Evolutionary conservation across 768 basidiomycete species (phyloP), one percentile per base, ranked within the genome.

Genomic region (Russula brevipes): DNA sequence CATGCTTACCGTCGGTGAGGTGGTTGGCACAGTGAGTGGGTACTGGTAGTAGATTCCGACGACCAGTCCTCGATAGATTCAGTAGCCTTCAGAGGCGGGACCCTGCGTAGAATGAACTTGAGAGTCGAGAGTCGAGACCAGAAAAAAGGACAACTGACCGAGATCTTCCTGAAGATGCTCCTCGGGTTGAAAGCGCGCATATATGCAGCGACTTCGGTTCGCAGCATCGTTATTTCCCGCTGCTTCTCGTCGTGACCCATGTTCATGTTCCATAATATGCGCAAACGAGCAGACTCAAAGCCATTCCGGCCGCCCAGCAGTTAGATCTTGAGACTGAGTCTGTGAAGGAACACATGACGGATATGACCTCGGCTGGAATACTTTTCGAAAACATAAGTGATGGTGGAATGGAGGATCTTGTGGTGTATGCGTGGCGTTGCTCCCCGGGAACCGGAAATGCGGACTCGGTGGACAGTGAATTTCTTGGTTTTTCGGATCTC

Each of bases 31-130:
- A 12, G 64, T 77, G 36, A 76, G 77, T 33, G 81, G 80, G 65
- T 87, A 78, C 41, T 89, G 74, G 69, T 91, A 92, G 30, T 89
- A 84, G 50, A 92, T 81, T 12, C 90, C 90, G 31, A 91, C 86
- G 0, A 86, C 77, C 5, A 80, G 77, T 59, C 87, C 88, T 30
- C 87, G 84, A 71, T 88, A 89, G 10, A 91, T 87, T 1, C 24
- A 24, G 24, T 24, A 8, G 88, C 89, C 72, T 90, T 91, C 45
- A 92, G 74, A n/a, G 90, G 88, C 36, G 87, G 77, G 24, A 30
- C 82, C 81, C 67, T 87, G 85, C 12, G 76, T 74, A 50, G 65
- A 72, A 57, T 64, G 60, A 31, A 52, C 41, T 47, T 72, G 69
- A 14, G 73, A 55, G 42, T 24, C 24, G 24, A 24, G 24, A 24